phyloP scores from a whole-genome alignment of 139 green algal genomes.

The Tetraselmis striata region DNA sequence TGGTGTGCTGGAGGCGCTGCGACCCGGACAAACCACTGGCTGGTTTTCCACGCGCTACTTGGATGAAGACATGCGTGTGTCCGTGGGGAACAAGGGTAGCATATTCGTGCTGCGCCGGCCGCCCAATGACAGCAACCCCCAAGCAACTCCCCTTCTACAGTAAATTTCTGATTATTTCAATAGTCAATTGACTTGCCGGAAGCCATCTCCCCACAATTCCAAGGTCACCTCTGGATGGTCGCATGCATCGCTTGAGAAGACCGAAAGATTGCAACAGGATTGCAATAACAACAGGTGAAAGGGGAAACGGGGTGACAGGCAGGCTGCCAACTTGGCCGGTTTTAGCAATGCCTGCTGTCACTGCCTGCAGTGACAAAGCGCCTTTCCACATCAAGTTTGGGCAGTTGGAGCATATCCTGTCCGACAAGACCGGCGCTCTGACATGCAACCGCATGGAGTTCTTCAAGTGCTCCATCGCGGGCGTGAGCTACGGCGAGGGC shows the following conservation, averaged over 20 bases:
- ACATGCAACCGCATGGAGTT: constrained; percentile 80
- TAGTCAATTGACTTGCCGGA: too few species aligned
- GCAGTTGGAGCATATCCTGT: constrained; percentile 38
- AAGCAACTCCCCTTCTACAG: neutral
- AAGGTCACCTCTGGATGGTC: too few species aligned
- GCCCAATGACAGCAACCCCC: neutral
- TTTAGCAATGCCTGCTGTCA: too few species aligned
- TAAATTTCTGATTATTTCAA: neutral
- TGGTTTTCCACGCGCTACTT: constrained; percentile 23
- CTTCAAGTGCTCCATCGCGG: constrained; percentile 83
- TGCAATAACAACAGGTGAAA: too few species aligned
- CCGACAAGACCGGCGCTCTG: constrained; percentile 61
- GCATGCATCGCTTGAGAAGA: too few species aligned
- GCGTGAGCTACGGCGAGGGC: constrained; percentile 75
- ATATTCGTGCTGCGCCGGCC: constrained; percentile 3
- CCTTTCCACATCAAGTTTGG: too few species aligned
- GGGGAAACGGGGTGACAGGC: too few species aligned
- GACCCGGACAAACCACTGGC: constrained; percentile 17
- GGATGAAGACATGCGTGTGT: constrained; percentile 12
- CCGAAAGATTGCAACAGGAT: too few species aligned
- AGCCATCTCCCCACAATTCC: too few species aligned
- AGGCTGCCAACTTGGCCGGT: too few species aligned
- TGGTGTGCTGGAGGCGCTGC: constrained; percentile 10
- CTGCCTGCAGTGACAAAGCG: too few species aligned
- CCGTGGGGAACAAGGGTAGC: neutral